phyloP scores from a whole-genome alignment of 495 filamentous ascomycete genomes.

The Filosporella fistucella region DNA sequence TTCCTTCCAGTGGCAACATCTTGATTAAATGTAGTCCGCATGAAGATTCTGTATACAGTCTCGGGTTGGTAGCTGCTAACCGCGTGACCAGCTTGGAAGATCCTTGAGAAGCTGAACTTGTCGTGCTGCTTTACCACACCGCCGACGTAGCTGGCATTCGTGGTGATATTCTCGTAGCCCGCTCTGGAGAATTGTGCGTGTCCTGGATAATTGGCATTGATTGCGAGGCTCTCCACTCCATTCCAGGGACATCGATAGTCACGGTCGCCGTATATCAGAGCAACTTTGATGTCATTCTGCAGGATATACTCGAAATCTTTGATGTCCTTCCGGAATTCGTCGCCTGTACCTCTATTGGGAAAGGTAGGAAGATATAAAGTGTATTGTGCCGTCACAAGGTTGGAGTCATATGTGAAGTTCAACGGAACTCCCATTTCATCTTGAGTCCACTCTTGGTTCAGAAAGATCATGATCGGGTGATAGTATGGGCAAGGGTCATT shows the following conservation, averaged over 20 bases:
- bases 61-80: slow-evolving; percentile 50
- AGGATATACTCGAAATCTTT: slow-evolving; percentile 35
- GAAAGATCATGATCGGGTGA: too few species aligned
- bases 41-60: slow-evolving; percentile 43
- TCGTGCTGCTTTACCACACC: slow-evolving; percentile 58
- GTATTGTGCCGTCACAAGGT: too few species aligned
- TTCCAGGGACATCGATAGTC: slow-evolving; percentile 49
- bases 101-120: slow-evolving; percentile 54
- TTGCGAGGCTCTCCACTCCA: neutral
- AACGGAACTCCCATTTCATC: slow-evolving; percentile 52
- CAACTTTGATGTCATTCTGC: slow-evolving; percentile 50
- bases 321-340: too few species aligned
- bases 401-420: slow-evolving; percentile 42
- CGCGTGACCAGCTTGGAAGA: slow-evolving; percentile 60
- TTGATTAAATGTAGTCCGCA: slow-evolving; percentile 40
- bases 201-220: slow-evolving; percentile 24
- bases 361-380: too few species aligned
- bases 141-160: slow-evolving; percentile 22
- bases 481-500: too few species aligned
- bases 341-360: too few species aligned
- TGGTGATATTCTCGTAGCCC: slow-evolving; percentile 22
- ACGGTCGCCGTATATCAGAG: slow-evolving; percentile 54
- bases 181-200: slow-evolving; percentile 35
- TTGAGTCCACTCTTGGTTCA: slow-evolving; percentile 52
- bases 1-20: slow-evolving; percentile 53